These are phyloP conservation scores for Xerophyta viscosa DNA, from an alignment of 106 monocot genomes.

Conservation along the genomic window DNA sequence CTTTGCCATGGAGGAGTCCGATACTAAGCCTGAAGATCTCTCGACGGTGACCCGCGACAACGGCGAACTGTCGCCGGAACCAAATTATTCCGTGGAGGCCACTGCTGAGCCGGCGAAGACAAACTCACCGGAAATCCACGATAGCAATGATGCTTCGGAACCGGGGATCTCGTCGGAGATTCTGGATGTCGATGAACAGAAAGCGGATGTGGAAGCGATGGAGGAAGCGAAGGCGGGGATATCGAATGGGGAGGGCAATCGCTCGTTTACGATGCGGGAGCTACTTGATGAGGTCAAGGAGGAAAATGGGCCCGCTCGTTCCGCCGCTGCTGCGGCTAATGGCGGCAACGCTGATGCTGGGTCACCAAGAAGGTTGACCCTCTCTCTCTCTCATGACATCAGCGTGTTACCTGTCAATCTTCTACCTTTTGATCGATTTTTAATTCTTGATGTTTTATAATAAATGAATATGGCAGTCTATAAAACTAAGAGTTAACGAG, in stretches of 20 bases:
- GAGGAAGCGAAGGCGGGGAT: background rate
- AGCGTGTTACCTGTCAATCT: background rate
- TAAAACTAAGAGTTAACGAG: background rate
- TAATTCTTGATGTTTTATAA: background rate
- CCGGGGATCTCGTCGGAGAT: background rate
- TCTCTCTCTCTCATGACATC: background rate
- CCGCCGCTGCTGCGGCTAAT: constrained; percentile 1
- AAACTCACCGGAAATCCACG: no score
- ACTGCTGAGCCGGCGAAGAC: no score
- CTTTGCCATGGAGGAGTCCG: no score
- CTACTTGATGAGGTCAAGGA: constrained; percentile 66
- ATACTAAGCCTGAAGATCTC: no score
- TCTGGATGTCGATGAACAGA: background rate
- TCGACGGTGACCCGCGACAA: no score
- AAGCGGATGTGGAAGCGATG: background rate
- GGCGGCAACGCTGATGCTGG: constrained; percentile 9
- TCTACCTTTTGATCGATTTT: background rate
- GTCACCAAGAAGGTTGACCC: constrained; percentile 21
- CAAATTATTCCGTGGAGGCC: no score
- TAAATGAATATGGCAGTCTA: background rate
- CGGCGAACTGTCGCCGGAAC: no score
- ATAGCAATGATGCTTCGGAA: no score
- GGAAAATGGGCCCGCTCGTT: constrained; percentile 19
- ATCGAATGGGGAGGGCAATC: constrained; percentile 11
- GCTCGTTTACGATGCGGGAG: constrained; percentile 75